These are phyloP conservation scores for Fusarium sp. DNA, from an alignment of 2,329 filamentous ascomycete species.

Conservation along the genomic window DNA sequence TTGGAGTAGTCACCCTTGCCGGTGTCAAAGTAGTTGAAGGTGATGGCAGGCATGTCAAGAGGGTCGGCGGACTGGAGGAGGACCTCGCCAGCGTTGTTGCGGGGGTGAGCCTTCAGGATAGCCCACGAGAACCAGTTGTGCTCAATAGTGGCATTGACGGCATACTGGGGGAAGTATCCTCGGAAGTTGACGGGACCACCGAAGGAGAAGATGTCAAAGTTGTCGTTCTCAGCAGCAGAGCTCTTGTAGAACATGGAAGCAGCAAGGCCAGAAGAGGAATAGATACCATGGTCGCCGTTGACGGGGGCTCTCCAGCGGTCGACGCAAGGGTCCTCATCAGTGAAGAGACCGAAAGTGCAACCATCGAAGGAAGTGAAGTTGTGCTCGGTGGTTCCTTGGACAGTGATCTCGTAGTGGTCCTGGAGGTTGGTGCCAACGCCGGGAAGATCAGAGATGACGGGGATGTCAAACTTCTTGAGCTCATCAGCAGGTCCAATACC, in stretches of 20 bases:
- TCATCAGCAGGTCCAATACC: conserved; percentile 60
- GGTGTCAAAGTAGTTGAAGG: conserved; percentile 70
- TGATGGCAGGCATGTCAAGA: conserved; percentile 71
- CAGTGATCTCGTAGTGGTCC: conserved; percentile 61
- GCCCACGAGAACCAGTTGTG: conserved; percentile 58
- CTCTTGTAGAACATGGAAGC: conserved; percentile 58
- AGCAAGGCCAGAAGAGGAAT: conserved; percentile 64
- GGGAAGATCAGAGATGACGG: conserved; percentile 60
- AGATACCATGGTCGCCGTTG: conserved; percentile 48
- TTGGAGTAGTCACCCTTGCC: conserved; percentile 61
- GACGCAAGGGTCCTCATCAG: conserved; percentile 54
- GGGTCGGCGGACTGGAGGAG: conserved; percentile 71
- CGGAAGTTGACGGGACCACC: conserved; percentile 67
- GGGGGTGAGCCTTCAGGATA: conserved; percentile 71
- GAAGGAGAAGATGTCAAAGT: conserved; percentile 66
- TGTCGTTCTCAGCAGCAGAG: conserved; percentile 51
- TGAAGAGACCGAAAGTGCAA: conserved; percentile 50
- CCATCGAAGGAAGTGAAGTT: conserved; percentile 48
- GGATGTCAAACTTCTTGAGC: conserved; percentile 59
- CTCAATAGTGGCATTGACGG: conserved; percentile 58
- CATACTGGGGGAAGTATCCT: conserved; percentile 69
- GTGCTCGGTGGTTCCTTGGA: conserved; percentile 47
- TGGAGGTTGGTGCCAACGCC: conserved; percentile 71
- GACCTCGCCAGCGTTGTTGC: conserved; percentile 73
- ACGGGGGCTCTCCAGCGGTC: conserved; percentile 50